Conservation (phyloP, 306 rosid genomes). For the Cucurbita argyrosperma region DNA sequence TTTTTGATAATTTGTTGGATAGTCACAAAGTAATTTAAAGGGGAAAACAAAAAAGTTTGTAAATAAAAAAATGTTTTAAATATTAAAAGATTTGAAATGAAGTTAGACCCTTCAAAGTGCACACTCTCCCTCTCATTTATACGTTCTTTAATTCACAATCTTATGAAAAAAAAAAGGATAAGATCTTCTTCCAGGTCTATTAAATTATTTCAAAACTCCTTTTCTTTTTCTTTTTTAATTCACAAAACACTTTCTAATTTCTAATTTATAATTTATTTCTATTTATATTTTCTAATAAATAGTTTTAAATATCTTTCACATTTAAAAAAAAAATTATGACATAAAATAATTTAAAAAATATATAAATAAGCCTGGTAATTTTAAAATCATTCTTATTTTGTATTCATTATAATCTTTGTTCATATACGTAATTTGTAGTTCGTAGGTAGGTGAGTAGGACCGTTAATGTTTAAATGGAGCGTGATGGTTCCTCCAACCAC, state of each 20-base stretch:
- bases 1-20: slow-evolving; percentile 21
- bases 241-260: neutral
- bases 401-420: too few species aligned
- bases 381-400: too few species aligned
- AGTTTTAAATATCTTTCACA: too few species aligned
- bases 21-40: slow-evolving; percentile 18
- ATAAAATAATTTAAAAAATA: too few species aligned
- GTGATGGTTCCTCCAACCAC: slow-evolving; percentile 2
- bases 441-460: too few species aligned
- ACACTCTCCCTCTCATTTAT: neutral
- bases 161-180: neutral
- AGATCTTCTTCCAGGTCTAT: neutral
- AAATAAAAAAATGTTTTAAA: slow-evolving; percentile 13
- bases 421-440: too few species aligned
- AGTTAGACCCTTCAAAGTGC: slow-evolving; percentile 32
- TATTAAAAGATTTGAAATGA: slow-evolving; percentile 4
- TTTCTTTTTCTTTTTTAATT: too few species aligned
- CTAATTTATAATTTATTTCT: too few species aligned
- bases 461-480: neutral
- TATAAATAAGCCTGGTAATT: too few species aligned
- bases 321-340: too few species aligned
- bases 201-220: neutral
- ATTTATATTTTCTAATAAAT: too few species aligned
- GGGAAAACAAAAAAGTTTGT: slow-evolving; percentile 30
- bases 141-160: neutral